Percentiles rank a stretch among this genome's conserved stretches.
Conservation (phyloP, 2,329 filamentous ascomycete species). For the Knoxdaviesia capensis region DNA sequence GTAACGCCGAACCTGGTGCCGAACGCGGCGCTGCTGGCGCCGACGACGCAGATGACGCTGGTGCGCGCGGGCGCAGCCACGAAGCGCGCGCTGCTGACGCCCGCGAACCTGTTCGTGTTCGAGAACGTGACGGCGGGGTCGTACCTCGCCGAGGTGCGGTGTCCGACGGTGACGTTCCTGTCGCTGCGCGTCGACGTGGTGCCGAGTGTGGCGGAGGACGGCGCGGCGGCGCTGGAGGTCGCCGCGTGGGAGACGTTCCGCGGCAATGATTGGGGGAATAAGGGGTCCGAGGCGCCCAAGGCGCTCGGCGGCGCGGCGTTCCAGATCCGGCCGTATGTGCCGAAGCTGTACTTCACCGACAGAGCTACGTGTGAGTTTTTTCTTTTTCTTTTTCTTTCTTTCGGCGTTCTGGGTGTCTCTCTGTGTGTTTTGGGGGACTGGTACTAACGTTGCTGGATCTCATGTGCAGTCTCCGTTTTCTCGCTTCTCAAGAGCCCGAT, state of each 20-base stretch:
- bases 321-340: slow-evolving; percentile 38
- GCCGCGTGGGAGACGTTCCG: slow-evolving; percentile 68
- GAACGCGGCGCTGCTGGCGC: slow-evolving; percentile 34
- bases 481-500: slow-evolving; percentile 83
- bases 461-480: slow-evolving; percentile 47
- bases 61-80: slow-evolving; percentile 14
- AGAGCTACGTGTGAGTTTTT: slow-evolving; percentile 49
- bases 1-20: slow-evolving; percentile 18
- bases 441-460: slow-evolving; percentile 2
- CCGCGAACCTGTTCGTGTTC: slow-evolving; percentile 57
- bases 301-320: slow-evolving; percentile 23
- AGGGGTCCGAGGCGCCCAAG: slow-evolving; percentile 37
- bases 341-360: slow-evolving; percentile 60
- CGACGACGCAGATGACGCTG: slow-evolving; percentile 45
- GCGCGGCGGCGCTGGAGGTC: slow-evolving; percentile 59
- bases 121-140: slow-evolving; percentile 47
- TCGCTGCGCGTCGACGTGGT: slow-evolving; percentile 62
- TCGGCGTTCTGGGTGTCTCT: slow-evolving; percentile 2
- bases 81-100: slow-evolving; percentile 38
- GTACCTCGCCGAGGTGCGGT: slow-evolving; percentile 70
- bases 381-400: neutral
- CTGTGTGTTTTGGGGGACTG: neutral
- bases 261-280: slow-evolving; percentile 79
- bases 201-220: slow-evolving; percentile 26
- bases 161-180: slow-evolving; percentile 52